Base-by-base conservation (phyloP, 225 moss, liverwort and hornwort genomes). In the Asterella californica region DNA sequence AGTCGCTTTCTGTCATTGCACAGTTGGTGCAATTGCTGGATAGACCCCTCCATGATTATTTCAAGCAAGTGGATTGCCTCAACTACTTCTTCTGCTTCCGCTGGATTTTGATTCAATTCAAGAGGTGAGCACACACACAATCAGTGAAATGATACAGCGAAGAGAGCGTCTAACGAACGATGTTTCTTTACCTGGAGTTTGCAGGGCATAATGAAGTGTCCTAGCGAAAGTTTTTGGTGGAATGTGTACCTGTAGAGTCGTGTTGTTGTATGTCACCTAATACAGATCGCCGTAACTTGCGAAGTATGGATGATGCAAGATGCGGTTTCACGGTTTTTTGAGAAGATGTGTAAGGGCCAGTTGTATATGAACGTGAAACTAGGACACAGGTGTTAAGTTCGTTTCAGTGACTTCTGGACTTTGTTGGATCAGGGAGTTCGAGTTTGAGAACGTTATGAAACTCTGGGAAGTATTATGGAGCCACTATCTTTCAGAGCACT, bases 51-150 rank as follows among this genome's bases (percentile, higher is more conserved):
- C 95, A 99, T 68, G 92, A 93, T 80, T 99, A 95, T 70, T 93
- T 99, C 86, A 90, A 93, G 81, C 92, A 94, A 86, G 92, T 90
- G 18, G 95, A 99, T 9, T 99, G 99, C 73, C 82, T 99, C 73
- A 99, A 99, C 81, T 99, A 93, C 86, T 99, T 95, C 75, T 99
- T 99, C 88, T 99, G 95, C 85, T 99, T 99, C 81, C 94, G 99
- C 71, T 99, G 99, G 99, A 90, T 99, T 83, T 83, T 99, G 38
- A 95, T 99, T 81, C 93, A 95, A 81, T 99, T 99, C 82, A 99
- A 99, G 83, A 93, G 97, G 97, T 99, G 62, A 84, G 86, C n/a
- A 45, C 38, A 48, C 1, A 15, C 34, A 8, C 21, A 46, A 45
- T n/a, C n/a, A n/a, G n/a, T n/a, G n/a, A n/a, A n/a, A n/a, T n/a